Conservation (phyloP, 2,329 filamentous ascomycete genomes). For the Xylaria sp. region DNA sequence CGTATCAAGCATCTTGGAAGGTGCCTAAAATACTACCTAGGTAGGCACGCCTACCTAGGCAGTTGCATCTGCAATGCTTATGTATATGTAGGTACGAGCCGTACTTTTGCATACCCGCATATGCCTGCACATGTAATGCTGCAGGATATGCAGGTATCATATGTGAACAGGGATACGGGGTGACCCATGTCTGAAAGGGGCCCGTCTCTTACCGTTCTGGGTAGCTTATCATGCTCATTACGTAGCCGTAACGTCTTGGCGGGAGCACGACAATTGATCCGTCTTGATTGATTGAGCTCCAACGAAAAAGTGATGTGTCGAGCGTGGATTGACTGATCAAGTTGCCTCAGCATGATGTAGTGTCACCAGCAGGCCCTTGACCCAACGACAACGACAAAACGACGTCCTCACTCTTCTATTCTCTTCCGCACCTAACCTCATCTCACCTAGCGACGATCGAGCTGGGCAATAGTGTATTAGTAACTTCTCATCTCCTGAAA, state of each 20-base stretch:
- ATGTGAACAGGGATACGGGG: neutral
- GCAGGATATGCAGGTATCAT: neutral
- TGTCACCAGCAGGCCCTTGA: neutral
- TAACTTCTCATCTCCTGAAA: neutral
- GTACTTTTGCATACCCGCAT: neutral
- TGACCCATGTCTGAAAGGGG: neutral
- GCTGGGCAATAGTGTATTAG: neutral
- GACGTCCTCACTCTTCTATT: neutral
- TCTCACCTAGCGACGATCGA: neutral
- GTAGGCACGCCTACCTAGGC: neutral
- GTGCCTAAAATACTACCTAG: neutral
- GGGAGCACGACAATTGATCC: conserved; percentile 11
- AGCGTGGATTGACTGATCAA: conserved; percentile 21
- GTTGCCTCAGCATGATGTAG: conserved; percentile 9
- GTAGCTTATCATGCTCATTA: neutral
- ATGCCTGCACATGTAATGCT: neutral
- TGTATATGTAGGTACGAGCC: neutral
- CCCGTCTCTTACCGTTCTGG: neutral
- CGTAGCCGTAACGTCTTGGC: neutral
- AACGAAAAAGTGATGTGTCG: conserved; percentile 16
- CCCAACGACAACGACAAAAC: neutral
- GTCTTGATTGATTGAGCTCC: neutral
- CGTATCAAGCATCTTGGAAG: too few species aligned
- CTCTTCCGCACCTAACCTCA: neutral
- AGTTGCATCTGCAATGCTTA: conserved; percentile 1